Base-by-base conservation (phyloP, 345 rosid species). In the Gossypium thurberi region DNA sequence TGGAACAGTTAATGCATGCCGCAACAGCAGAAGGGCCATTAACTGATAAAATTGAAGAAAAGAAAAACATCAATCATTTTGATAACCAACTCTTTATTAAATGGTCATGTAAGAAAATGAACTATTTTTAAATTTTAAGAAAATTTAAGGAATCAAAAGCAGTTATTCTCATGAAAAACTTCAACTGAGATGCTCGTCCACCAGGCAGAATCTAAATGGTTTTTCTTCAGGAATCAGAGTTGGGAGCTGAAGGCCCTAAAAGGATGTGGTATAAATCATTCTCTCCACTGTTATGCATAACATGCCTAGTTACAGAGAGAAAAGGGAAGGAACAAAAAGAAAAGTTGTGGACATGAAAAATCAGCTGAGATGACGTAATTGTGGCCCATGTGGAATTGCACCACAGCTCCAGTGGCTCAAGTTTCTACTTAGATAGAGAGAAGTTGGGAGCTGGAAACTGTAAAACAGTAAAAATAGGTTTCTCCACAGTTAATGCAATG, bases 1-100 rank as follows among this genome's bases (percentile, higher is more conserved):
- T 40, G 95, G 85, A 65, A 88, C 75, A 68, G 87, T 82, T 80
- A 93, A 70, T 28, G 97, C 93, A 75, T 86, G 89, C 74, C 97
- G 82, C 85, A 93, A 74, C 47, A 93, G 86, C 73, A 92, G 80
- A 80, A 93, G 93, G 74, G 90, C 89, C 94, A 93, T 89, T 79
- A 93, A 75, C 98, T 93, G 69, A 48, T 13, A 69, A 69, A 52
- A 51, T 10, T 12, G 8, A 79, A 78, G 65, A 74, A 44, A 11
- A 47, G 14, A 47, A 47, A 4, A 12, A 21, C 61, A 20, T 56
- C 61, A 56, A 21, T 21, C 15, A 3, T 71, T 21, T 63, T 48
- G 48, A 40, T 21, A 59, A 58, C 50, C 70, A 68, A 62, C 57
- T 50, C 64, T 59, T 62, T 56, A 43, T 52, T 50, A 40, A 18